These are phyloP conservation scores for Scortechinia acanthostroma DNA, from an alignment of 2,329 filamentous ascomycete species.

Conservation along the genomic window DNA sequence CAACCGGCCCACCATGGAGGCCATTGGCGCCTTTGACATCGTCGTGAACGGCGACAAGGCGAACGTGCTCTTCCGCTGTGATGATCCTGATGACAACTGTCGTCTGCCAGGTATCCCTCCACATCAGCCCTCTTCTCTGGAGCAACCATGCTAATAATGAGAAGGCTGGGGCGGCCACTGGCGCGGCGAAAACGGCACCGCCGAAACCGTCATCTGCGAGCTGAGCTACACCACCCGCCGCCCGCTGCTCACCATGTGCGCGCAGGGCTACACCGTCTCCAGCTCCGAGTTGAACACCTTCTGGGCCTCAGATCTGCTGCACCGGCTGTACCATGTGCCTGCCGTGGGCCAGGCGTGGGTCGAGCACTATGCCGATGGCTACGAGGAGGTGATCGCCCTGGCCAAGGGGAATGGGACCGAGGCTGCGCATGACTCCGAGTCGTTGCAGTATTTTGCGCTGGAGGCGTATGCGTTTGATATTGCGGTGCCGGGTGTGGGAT, in stretches of 20 bases:
- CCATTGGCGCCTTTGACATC: slow-evolving; percentile 55
- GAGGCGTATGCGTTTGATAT: slow-evolving; percentile 63
- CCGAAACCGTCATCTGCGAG: slow-evolving; percentile 65
- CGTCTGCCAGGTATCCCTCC: slow-evolving; percentile 28
- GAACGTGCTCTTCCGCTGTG: slow-evolving; percentile 57
- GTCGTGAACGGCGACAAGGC: slow-evolving; percentile 49
- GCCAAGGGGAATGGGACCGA: slow-evolving; percentile 36
- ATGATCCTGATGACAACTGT: slow-evolving; percentile 63
- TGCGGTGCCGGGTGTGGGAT: slow-evolving; percentile 54
- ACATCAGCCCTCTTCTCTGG: not conserved
- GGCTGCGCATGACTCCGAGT: slow-evolving; percentile 48
- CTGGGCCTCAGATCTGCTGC: slow-evolving; percentile 61
- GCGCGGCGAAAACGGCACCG: slow-evolving; percentile 56
- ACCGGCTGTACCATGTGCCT: slow-evolving; percentile 59
- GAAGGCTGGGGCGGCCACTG: slow-evolving; percentile 62
- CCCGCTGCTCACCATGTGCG: slow-evolving; percentile 51
- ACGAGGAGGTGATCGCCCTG: slow-evolving; percentile 42
- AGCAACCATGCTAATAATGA: slow-evolving; percentile 2
- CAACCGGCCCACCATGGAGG: slow-evolving; percentile 42
- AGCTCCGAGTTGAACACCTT: slow-evolving; percentile 46
- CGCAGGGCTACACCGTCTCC: slow-evolving; percentile 54
- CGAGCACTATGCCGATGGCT: slow-evolving; percentile 55
- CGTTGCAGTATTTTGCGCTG: slow-evolving; percentile 63
- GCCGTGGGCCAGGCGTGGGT: slow-evolving; percentile 49
- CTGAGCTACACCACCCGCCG: slow-evolving; percentile 50